phyloP scores from a whole-genome alignment of 352 stramenopile species.

The Globisporangium cylindrosporum region DNA sequence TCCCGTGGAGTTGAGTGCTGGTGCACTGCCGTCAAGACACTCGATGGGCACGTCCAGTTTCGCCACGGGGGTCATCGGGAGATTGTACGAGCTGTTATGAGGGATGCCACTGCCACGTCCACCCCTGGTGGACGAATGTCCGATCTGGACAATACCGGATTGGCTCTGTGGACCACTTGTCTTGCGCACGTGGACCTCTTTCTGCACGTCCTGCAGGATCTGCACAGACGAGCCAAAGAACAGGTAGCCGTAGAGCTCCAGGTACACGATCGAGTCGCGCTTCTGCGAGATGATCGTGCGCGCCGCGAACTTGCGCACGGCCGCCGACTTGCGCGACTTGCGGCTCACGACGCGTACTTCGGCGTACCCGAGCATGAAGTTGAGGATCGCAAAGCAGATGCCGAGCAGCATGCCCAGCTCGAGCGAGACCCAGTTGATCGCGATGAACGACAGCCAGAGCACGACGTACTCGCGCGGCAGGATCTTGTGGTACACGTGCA shows the following conservation, averaged over 20 bases:
- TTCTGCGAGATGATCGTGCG: conserved; percentile 63
- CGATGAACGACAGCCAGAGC: conserved; percentile 90
- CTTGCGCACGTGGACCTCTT: conserved; percentile 64
- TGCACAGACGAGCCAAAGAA: conserved; percentile 86
- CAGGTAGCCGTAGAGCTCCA: conserved; percentile 82
- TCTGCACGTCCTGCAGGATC: conserved; percentile 79
- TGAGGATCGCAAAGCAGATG: conserved; percentile 86
- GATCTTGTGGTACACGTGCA: conserved; percentile 82
- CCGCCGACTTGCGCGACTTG: conserved; percentile 50
- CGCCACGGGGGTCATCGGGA: conserved; percentile 53
- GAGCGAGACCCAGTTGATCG: conserved; percentile 94
- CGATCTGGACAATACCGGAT: neutral
- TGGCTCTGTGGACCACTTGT: neutral
- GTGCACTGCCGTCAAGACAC: conserved; percentile 73
- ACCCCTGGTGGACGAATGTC: neutral
- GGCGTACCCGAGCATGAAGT: conserved; percentile 81
- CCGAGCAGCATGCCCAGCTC: conserved; percentile 94
- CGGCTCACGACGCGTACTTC: conserved; percentile 70
- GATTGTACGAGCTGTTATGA: conserved; percentile 17
- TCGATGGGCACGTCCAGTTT: conserved; percentile 55
- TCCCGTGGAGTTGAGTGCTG: conserved; percentile 36
- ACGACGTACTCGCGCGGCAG: conserved; percentile 91
- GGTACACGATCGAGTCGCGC: conserved; percentile 67
- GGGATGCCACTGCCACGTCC: neutral
- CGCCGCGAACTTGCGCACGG: conserved; percentile 64